Conservation (phyloP, 805 yeast genomes). For the Maudiozyma bulderi region DNA sequence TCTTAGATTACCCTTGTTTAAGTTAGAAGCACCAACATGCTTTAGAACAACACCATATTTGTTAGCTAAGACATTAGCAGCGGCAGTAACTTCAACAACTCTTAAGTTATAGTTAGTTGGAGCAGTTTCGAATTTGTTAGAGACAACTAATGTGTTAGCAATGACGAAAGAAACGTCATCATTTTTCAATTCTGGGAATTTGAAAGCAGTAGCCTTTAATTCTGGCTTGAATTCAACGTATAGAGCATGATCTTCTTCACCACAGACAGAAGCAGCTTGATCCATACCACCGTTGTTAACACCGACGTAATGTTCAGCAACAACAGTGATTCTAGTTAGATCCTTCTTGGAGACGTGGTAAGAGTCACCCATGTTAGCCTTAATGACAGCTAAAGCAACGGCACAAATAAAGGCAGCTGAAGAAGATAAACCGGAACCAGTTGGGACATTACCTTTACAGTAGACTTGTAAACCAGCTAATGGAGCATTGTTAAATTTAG, state of each 20-base stretch:
- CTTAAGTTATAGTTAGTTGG: constrained; percentile 61
- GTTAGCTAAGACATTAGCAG: constrained; percentile 49
- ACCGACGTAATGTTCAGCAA: constrained; percentile 62
- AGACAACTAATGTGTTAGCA: constrained; percentile 51
- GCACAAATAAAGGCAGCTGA: constrained; percentile 66
- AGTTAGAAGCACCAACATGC: constrained; percentile 34
- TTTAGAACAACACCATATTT: constrained; percentile 35
- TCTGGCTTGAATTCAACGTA: constrained; percentile 53
- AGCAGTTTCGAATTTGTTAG: constrained; percentile 62
- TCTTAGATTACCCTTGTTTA: constrained; percentile 45
- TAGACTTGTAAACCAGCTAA: constrained; percentile 43
- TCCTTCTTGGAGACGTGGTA: constrained; percentile 38
- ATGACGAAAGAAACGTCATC: constrained; percentile 43
- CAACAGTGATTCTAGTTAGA: constrained; percentile 50
- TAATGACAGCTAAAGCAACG: constrained; percentile 47
- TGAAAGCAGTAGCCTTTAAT: constrained; percentile 44
- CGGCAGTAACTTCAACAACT: constrained; percentile 64
- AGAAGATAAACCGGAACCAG: constrained; percentile 63
- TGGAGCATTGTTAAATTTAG: constrained; percentile 21
- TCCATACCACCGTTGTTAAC: constrained; percentile 78
- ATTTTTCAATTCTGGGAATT: constrained; percentile 40
- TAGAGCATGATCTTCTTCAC: constrained; percentile 48
- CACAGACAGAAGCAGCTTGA: constrained; percentile 62
- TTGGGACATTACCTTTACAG: constrained; percentile 58
- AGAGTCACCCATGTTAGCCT: constrained; percentile 38